These are phyloP conservation scores for Xylaria sp. DNA, from an alignment of 2,329 filamentous ascomycete genomes.

Conservation along the genomic window DNA sequence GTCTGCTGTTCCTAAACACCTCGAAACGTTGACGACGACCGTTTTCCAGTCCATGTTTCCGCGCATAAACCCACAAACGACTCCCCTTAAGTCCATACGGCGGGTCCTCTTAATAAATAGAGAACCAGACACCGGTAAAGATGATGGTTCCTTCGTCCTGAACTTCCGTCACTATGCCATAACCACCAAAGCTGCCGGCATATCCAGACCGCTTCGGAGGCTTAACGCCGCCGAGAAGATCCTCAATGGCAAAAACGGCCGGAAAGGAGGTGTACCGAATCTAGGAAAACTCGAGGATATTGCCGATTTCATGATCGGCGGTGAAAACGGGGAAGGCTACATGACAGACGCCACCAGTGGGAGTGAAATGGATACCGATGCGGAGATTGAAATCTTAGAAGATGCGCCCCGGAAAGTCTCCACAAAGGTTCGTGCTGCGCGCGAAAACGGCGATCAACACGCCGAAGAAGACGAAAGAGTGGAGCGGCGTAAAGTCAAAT, in stretches of 20 bases:
- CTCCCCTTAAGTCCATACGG: conserved; percentile 90
- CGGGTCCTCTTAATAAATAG: conserved; percentile 91
- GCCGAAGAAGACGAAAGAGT: conserved; percentile 64
- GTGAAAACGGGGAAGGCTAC: conserved; percentile 81
- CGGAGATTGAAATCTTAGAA: conserved; percentile 88
- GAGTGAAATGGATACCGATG: conserved; percentile 92
- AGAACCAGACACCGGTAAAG: conserved; percentile 65
- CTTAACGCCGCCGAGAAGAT: conserved; percentile 88
- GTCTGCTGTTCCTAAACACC: conserved; percentile 86
- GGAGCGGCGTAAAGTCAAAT: conserved; percentile 87
- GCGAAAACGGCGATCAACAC: conserved; percentile 58
- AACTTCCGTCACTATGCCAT: conserved; percentile 96
- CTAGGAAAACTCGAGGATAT: conserved; percentile 92
- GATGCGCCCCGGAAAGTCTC: conserved; percentile 70
- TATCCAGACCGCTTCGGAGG: conserved; percentile 85
- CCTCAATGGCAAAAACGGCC: conserved; percentile 67
- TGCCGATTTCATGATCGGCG: conserved; percentile 91
- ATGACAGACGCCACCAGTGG: conserved; percentile 87
- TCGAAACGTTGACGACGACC: conserved; percentile 91
- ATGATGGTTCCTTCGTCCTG: conserved; percentile 79
- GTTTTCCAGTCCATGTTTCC: conserved; percentile 97
- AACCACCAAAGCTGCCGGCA: conserved; percentile 84
- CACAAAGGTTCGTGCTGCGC: conserved; percentile 61
- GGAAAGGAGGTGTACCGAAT: conserved; percentile 83
- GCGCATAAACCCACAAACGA: conserved; percentile 91